These are phyloP conservation scores for Coniochaeta sp. DNA, from an alignment of 2,329 filamentous ascomycete genomes.

Conservation along the genomic window DNA sequence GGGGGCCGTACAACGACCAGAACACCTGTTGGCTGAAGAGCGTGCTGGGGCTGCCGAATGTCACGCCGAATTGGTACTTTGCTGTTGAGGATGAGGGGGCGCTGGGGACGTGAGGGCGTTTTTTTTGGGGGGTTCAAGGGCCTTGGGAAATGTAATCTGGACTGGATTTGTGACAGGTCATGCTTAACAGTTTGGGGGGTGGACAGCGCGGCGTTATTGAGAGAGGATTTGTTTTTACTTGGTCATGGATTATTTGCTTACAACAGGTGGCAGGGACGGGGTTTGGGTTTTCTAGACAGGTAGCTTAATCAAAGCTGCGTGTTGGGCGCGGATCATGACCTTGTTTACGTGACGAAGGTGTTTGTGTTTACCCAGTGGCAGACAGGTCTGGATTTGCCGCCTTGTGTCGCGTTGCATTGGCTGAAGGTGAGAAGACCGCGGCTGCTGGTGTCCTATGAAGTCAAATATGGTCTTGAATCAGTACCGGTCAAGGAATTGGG, in stretches of 20 bases:
- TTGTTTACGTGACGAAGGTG: not conserved
- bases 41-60: constrained; percentile 17
- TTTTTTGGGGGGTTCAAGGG: too few relatives aligned
- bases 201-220: not conserved
- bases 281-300: not conserved
- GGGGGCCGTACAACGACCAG: constrained; percentile 20
- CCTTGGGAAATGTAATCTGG: too few relatives aligned
- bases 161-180: not conserved
- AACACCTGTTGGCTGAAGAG: constrained; percentile 28
- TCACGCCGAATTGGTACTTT: constrained; percentile 21
- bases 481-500: not conserved
- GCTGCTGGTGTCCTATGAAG: not conserved
- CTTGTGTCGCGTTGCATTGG: not conserved
- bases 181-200: too few relatives aligned
- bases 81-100: constrained; percentile 15
- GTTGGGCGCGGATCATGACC: not conserved
- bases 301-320: not conserved
- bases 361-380: not conserved
- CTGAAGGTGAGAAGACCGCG: not conserved
- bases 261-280: not conserved
- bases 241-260: not conserved
- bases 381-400: not conserved
- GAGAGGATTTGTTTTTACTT: not conserved
- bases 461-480: not conserved
- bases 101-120: not conserved